Conservation (phyloP, 176 grass and related monocot genomes). For the sorghum (Sorghum bicolor) region Sorghum_bicolor_NCBIv3 NC_012879.2:2343501-2344000, state of each 20-base stretch:
- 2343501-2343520: neutral
- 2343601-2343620: neutral
- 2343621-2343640: neutral
- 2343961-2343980: neutral
- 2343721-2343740: neutral
- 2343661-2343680: neutral
- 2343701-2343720: neutral
- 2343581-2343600: neutral
- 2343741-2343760: neutral
- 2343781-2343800: no score
- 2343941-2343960: neutral
- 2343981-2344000: neutral
- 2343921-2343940: neutral
- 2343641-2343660: neutral
- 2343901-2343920: neutral
- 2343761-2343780: neutral
- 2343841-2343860: no score
- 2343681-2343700: neutral
- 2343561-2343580: neutral
- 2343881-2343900: neutral
- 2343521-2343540: no score
- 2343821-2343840: no score
- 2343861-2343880: no score
- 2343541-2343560: neutral
- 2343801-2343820: no score